Evolutionary conservation across 768 basidiomycete genomes (phyloP).

Genomic region (Glaciozyma martinii): DNA sequence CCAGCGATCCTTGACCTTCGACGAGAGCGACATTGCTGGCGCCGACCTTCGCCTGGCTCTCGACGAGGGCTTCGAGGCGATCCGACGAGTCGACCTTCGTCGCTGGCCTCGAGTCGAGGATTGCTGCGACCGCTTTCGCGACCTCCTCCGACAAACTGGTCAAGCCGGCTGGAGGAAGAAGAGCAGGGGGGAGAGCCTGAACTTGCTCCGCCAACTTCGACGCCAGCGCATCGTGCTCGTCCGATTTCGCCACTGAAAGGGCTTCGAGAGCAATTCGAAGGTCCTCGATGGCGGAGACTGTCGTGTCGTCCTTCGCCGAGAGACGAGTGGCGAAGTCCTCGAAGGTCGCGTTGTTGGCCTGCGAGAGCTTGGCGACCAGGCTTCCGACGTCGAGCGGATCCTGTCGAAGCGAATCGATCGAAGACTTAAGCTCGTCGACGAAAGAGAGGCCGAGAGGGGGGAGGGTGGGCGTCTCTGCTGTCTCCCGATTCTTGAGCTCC

Average conservation of each 20-base stretch:
- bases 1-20: background rate
- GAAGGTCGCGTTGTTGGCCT: too few relatives aligned
- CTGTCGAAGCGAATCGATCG: background rate
- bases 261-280: too few relatives aligned
- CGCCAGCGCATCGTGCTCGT: too few relatives aligned
- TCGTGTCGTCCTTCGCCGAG: too few relatives aligned
- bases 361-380: background rate
- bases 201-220: too few relatives aligned
- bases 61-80: conserved; percentile 1
- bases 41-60: background rate
- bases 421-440: background rate
- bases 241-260: too few relatives aligned
- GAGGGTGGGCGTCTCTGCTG: too few relatives aligned
- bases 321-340: too few relatives aligned
- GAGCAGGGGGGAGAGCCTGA: too few relatives aligned
- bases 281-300: too few relatives aligned
- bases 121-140: background rate
- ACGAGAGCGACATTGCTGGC: background rate
- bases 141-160: background rate
- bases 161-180: too few relatives aligned
- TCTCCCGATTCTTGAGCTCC: background rate
- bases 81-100: too few relatives aligned
- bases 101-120: background rate
- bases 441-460: background rate
- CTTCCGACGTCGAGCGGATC: background rate